Evolutionary conservation across 2,329 filamentous ascomycete genomes (phyloP).

Genomic region (Cladosporium phlei): DNA sequence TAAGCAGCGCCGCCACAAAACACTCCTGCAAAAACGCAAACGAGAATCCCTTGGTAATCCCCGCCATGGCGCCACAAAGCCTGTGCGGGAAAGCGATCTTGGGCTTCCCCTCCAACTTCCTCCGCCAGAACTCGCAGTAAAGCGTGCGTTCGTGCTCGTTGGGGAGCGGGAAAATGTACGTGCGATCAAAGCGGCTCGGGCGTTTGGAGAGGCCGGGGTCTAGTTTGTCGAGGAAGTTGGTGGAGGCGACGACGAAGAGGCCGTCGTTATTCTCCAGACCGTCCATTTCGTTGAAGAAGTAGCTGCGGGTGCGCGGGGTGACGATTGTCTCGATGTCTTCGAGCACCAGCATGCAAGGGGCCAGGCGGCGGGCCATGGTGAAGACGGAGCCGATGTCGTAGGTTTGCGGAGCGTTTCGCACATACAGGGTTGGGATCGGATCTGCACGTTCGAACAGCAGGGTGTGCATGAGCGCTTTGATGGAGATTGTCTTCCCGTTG

Average conservation of each 20-base stretch:
- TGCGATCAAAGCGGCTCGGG: slow-evolving; percentile 61
- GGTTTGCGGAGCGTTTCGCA: slow-evolving; percentile 32
- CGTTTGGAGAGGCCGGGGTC: slow-evolving; percentile 61
- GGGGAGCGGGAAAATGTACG: slow-evolving; percentile 56
- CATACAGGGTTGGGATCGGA: slow-evolving; percentile 38
- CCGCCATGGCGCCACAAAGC: slow-evolving; percentile 54
- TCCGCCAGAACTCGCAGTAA: slow-evolving; percentile 61
- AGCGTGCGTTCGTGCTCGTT: slow-evolving; percentile 50
- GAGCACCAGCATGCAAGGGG: slow-evolving; percentile 66
- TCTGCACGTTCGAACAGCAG: slow-evolving; percentile 33
- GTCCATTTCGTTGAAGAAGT: slow-evolving; percentile 70
- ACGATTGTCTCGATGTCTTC: slow-evolving; percentile 68
- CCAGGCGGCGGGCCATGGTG: slow-evolving; percentile 53
- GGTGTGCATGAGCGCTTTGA: slow-evolving; percentile 39
- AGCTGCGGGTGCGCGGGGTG: slow-evolving; percentile 55
- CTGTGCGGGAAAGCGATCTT: slow-evolving; percentile 56
- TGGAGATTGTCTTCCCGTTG: slow-evolving; percentile 43
- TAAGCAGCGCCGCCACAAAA: slow-evolving; percentile 59
- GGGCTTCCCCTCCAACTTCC: slow-evolving; percentile 52
- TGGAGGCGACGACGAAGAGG: slow-evolving; percentile 54
- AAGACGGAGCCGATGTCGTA: slow-evolving; percentile 52
- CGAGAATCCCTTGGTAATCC: slow-evolving; percentile 58
- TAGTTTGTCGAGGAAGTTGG: slow-evolving; percentile 53
- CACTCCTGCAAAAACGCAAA: slow-evolving; percentile 68
- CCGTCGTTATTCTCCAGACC: slow-evolving; percentile 65